A percentile compares a stretch with the other conserved stretches of the same genome.
Conservation (phyloP, 208 protist genomes). For the Leishmania gerbilli region DNA sequence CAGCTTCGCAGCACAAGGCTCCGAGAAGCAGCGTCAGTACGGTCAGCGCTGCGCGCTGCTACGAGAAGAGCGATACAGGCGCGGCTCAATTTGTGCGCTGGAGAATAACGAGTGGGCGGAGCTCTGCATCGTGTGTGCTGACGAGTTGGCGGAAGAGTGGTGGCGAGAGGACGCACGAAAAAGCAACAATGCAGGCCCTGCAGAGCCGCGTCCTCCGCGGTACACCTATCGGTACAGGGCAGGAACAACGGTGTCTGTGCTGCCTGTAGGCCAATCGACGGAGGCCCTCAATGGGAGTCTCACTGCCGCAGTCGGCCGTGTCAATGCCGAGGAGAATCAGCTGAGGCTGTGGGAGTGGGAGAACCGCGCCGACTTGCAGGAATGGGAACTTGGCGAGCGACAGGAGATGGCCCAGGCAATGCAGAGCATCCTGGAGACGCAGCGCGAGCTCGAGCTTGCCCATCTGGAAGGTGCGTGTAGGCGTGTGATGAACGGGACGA, state of each 20-base stretch:
- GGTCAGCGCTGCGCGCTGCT: not conserved
- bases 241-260: constrained; percentile 11
- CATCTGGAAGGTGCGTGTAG: constrained; percentile 22
- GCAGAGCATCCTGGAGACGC: constrained; percentile 32
- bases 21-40: not conserved
- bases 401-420: constrained; percentile 33
- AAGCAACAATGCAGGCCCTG: not conserved
- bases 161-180: not conserved
- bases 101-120: not conserved
- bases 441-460: constrained; percentile 30
- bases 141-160: not conserved
- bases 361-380: constrained; percentile 39
- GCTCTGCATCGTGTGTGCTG: not conserved
- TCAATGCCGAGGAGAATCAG: not conserved
- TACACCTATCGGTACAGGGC: constrained; percentile 8
- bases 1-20: not conserved
- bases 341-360: constrained; percentile 27
- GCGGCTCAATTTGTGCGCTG: not conserved
- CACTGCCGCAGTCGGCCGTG: not conserved
- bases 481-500: constrained; percentile 32
- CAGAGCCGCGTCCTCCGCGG: not conserved
- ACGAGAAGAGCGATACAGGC: not conserved
- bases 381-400: constrained; percentile 45
- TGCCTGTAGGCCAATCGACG: not conserved
- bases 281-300: not conserved